Conservation (phyloP, 768 basidiomycete genomes). For the Pleurotus djamor region DNA sequence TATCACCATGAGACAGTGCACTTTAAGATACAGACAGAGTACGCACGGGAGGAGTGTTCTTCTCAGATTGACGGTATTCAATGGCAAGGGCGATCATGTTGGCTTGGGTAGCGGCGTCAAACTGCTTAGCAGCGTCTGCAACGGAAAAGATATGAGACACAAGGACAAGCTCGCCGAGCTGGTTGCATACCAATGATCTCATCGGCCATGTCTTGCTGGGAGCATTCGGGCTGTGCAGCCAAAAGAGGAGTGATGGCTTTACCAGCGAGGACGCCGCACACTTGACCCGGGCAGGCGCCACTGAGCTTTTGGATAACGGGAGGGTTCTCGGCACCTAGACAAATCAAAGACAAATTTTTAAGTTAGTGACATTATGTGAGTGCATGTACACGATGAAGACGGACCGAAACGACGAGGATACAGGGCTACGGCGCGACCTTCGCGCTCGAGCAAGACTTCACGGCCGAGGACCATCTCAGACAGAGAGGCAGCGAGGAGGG, state of each 20-base stretch:
- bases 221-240: conserved; percentile 50
- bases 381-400: background rate
- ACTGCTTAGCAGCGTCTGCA: conserved; percentile 51
- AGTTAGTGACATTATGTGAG: too few species aligned
- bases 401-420: conserved; percentile 50
- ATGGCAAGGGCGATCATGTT: conserved; percentile 53
- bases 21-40: background rate
- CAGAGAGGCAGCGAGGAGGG: conserved; percentile 16
- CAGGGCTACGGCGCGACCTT: conserved; percentile 40
- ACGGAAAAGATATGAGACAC: background rate
- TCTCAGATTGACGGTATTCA: conserved; percentile 54
- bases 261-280: conserved; percentile 51
- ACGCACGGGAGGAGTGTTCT: conserved; percentile 49
- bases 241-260: conserved; percentile 49
- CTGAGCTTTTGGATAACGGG: conserved; percentile 42
- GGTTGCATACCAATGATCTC: conserved; percentile 46
- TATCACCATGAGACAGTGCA: background rate
- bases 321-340: conserved; percentile 39
- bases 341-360: too few species aligned
- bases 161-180: background rate
- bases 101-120: conserved; percentile 46
- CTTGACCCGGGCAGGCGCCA: conserved; percentile 43
- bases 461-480: conserved; percentile 31
- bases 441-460: conserved; percentile 44
- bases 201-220: conserved; percentile 59